These are phyloP conservation scores for Phyllosticta capitalensis DNA, from an alignment of 2,329 filamentous ascomycete genomes.

Conservation along the genomic window DNA sequence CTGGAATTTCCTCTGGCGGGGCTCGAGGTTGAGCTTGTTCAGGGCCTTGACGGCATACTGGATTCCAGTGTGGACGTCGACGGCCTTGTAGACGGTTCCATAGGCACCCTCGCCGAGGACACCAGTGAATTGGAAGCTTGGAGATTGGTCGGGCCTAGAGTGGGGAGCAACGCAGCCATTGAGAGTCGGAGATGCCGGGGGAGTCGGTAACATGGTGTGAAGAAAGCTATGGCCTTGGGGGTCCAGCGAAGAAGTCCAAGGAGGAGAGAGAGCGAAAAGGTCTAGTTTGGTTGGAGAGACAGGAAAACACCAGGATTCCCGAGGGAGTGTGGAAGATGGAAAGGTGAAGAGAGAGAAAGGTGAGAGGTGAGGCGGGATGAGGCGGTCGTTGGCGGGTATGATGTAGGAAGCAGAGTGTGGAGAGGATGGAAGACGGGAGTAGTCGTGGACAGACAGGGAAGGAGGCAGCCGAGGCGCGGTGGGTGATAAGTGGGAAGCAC, in stretches of 20 bases:
- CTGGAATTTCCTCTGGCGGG: slow-evolving; percentile 81
- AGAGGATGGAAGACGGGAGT: background rate
- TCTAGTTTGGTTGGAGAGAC: background rate
- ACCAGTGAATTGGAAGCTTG: slow-evolving; percentile 70
- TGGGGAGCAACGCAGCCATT: slow-evolving; percentile 31
- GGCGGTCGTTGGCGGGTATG: background rate
- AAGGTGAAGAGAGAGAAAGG: background rate
- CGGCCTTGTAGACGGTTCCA: slow-evolving; percentile 86
- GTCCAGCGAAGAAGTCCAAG: slow-evolving; percentile 29
- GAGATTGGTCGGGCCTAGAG: slow-evolving; percentile 78
- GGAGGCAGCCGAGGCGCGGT: slow-evolving; percentile 3
- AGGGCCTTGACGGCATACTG: slow-evolving; percentile 95
- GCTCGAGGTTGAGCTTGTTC: slow-evolving; percentile 86
- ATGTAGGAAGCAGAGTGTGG: slow-evolving; percentile 1
- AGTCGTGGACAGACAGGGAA: slow-evolving; percentile 1
- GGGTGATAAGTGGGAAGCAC: slow-evolving; percentile 10
- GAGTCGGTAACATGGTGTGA: slow-evolving; percentile 40
- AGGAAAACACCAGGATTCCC: slow-evolving; percentile 11
- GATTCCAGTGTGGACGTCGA: slow-evolving; percentile 70
- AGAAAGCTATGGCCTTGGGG: slow-evolving; percentile 21
- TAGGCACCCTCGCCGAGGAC: slow-evolving; percentile 93
- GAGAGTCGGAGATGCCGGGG: slow-evolving; percentile 39
- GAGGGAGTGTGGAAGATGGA: background rate
- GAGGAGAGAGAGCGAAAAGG: slow-evolving; percentile 2
- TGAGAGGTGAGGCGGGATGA: background rate